Evolutionary conservation across 257 asterid genomes (phyloP).

Genomic region (Primulina tabacum): DNA sequence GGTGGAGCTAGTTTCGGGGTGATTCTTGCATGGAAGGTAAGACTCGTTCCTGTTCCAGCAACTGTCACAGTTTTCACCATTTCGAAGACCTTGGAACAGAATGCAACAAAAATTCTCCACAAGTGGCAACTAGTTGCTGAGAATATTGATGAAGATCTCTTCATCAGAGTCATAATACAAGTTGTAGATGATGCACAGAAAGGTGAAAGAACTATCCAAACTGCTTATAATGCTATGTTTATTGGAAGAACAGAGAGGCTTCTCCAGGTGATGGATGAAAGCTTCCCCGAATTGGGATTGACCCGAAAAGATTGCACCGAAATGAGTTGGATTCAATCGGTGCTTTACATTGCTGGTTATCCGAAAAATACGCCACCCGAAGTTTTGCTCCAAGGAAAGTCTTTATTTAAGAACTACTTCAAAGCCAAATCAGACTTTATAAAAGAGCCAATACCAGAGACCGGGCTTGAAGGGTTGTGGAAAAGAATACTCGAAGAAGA

Average conservation of each 20-base stretch:
- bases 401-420: conserved; percentile 60
- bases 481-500: conserved; percentile 52
- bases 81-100: conserved; percentile 50
- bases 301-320: conserved; percentile 47
- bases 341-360: conserved; percentile 52
- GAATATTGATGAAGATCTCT: conserved; percentile 50
- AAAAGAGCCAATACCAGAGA: conserved; percentile 45
- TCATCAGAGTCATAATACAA: conserved; percentile 53
- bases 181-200: conserved; percentile 24
- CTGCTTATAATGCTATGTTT: conserved; percentile 47
- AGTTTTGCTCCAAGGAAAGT: conserved; percentile 54
- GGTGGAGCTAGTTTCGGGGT: conserved; percentile 62
- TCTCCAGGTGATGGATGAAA: conserved; percentile 40
- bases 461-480: conserved; percentile 66
- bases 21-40: conserved; percentile 59
- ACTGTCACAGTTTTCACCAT: conserved; percentile 53
- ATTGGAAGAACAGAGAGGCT: conserved; percentile 42
- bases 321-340: conserved; percentile 65
- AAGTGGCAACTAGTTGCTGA: conserved; percentile 64
- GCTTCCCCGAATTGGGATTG: conserved; percentile 51
- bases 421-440: conserved; percentile 71
- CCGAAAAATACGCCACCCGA: conserved; percentile 52
- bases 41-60: conserved; percentile 49
- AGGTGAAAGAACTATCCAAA: conserved; percentile 42
- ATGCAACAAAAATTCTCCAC: conserved; percentile 45